A percentile compares a stretch with the other conserved stretches of the same genome.
phyloP scores from a whole-genome alignment of 768 basidiomycete genomes.

The Lactarius deliciosus region DNA sequence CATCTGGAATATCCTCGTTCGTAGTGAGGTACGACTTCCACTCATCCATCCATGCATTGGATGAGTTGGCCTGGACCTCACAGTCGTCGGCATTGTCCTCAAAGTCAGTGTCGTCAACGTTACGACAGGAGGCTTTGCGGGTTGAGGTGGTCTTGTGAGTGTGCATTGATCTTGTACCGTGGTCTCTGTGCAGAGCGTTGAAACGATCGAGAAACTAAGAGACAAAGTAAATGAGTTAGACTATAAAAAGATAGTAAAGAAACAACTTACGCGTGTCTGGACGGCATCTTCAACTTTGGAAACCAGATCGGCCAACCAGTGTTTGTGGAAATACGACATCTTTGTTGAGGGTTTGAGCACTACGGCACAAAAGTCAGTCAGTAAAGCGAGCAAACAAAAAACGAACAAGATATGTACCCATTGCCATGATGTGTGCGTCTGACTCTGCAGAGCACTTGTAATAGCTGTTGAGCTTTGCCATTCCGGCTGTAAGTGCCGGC shows the following conservation, averaged over 20 bases:
- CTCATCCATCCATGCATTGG: neutral
- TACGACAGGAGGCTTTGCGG: neutral
- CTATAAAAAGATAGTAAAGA: too few species aligned
- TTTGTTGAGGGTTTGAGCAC: neutral
- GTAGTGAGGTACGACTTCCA: neutral
- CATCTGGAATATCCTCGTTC: neutral
- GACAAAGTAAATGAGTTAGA: too few species aligned
- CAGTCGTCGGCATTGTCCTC: neutral
- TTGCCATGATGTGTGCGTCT: neutral
- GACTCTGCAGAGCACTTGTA: neutral
- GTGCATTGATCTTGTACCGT: fast-evolving
- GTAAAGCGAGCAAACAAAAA: too few species aligned
- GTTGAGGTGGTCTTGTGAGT: neutral
- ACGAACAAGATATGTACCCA: neutral
- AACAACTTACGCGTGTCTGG: neutral
- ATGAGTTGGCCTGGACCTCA: too few species aligned
- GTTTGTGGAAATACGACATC: neutral
- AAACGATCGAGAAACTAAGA: neutral
- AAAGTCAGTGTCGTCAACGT: neutral
- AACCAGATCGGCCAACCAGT: neutral
- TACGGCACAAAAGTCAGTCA: neutral
- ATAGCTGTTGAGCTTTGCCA: neutral
- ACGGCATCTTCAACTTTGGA: neutral
- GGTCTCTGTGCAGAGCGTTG: neutral
- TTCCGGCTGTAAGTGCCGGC: neutral